Evolutionary conservation across 352 stramenopile genomes (phyloP), one percentile per base, ranked within the genome.

Genomic region (Globisporangium orthogonon): DNA sequence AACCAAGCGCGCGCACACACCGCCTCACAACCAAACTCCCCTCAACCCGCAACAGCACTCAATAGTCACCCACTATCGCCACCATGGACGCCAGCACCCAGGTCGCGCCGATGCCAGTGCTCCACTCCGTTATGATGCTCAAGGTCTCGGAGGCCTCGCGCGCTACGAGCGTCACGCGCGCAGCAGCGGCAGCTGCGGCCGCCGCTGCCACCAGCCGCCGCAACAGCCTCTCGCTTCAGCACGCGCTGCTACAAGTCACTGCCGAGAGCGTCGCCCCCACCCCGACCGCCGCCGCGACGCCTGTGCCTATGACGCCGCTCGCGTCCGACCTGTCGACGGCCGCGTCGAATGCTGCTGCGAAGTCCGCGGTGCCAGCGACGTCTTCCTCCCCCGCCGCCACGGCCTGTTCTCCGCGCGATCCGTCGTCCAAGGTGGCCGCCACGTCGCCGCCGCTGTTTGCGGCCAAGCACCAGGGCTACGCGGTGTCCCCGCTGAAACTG

Each of bases 381-480:
- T 53, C 58, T 2, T 44, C 58, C 10, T 44, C 58, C 15, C 37
- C 52, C 30, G 53, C 61, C 28, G 62, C 68, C 46, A 48, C 43
- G 7, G 76, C 60, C 33, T 77, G 79, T 40, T 88, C 78, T 0
- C 78, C 78, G 4, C 75, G 78, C 11, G 75, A 86, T 43, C 78
- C 78, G 23, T 58, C 71, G 0, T 57, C 72, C 30, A 88, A 88
- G 53, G 59, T 86, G 9, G 47, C 59, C 7, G 40, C 56, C 18
- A 30, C 51, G 50, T 58, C 50, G 2, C 40, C 52, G 15, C 59
- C 52, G 7, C 45, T 54, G 30, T 60, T 60, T 46, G 44, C 48
- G 13, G 33, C 52, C 51, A 54, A 65, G 52, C 39, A 40, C 18
- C 50, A 39, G 13, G 37, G 18, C 40, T 48, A 54, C 13, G 41